A percentile compares a stretch with the other conserved stretches of the same genome.
These are phyloP conservation scores for Malassezia caprae DNA, from an alignment of 1,284 basidiomycete genomes.

Conservation along the genomic window DNA sequence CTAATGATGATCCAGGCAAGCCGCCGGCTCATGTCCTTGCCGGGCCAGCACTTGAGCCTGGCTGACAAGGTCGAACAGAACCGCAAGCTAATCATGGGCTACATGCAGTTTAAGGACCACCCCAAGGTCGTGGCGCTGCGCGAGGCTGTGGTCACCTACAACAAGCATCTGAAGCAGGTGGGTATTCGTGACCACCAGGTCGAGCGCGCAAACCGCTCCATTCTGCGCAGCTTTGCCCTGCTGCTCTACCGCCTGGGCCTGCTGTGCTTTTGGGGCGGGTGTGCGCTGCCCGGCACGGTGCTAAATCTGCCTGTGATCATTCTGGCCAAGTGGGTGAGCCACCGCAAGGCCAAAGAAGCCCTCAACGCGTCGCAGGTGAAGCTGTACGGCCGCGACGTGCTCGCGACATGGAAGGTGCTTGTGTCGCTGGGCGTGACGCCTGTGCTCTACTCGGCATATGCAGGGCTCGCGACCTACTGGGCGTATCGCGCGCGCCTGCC, in stretches of 20 bases:
- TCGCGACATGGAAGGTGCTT: constrained; percentile 96
- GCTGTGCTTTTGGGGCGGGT: constrained; percentile 69
- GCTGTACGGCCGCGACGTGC: constrained; percentile 82
- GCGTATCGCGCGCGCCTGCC: constrained; percentile 55
- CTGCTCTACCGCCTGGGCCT: constrained; percentile 74
- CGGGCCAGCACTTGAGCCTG: constrained; percentile 83
- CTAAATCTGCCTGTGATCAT: constrained; percentile 93
- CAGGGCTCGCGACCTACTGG: constrained; percentile 60
- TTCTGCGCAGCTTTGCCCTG: constrained; percentile 78
- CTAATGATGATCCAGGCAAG: constrained; percentile 96
- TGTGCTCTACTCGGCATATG: constrained; percentile 60
- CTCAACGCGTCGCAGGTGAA: constrained; percentile 93
- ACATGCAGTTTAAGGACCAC: constrained; percentile 82
- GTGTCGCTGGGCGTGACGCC: constrained; percentile 86
- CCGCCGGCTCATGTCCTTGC: constrained; percentile 83
- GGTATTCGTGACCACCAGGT: constrained; percentile 98
- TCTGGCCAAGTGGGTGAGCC: constrained; percentile 75
- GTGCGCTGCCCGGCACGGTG: constrained; percentile 88
- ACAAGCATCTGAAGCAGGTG: constrained; percentile 76
- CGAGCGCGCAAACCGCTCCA: constrained; percentile 56
- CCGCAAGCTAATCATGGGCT: constrained; percentile 86
- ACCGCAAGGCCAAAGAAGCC: constrained; percentile 89
- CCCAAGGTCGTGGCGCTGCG: constrained; percentile 75
- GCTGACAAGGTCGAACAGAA: constrained; percentile 96
- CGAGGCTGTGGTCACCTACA: constrained; percentile 80